Conservation (phyloP, 768 basidiomycete genomes). For the Suillus lakei region DNA sequence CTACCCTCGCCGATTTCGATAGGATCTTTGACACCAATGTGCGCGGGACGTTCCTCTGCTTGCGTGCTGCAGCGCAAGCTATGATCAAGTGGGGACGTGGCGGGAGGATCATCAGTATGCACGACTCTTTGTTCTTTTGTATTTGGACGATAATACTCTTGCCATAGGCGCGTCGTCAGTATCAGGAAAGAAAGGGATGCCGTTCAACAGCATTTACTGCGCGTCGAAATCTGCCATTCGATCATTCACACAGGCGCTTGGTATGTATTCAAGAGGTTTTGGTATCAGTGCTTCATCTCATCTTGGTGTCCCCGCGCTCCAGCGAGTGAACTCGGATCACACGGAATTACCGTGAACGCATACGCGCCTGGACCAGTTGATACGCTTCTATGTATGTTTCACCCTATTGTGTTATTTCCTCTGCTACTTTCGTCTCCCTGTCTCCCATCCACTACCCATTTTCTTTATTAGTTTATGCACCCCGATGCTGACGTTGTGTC, state of each 20-base stretch:
- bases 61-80: conserved; percentile 43
- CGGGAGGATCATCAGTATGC: conserved; percentile 42
- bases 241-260: conserved; percentile 36
- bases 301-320: neutral
- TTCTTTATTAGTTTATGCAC: neutral
- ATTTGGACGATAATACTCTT: neutral
- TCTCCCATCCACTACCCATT: neutral
- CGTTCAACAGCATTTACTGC: conserved; percentile 25
- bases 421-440: neutral
- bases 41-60: conserved; percentile 44
- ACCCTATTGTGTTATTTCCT: neutral
- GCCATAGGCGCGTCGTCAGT: conserved; percentile 35
- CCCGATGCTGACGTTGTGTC: neutral
- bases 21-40: conserved; percentile 38
- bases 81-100: conserved; percentile 51
- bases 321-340: conserved; percentile 28
- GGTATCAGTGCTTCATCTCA: neutral
- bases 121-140: neutral
- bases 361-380: conserved; percentile 1
- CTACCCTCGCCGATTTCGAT: conserved; percentile 36
- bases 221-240: conserved; percentile 42
- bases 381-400: neutral
- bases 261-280: neutral
- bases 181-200: conserved; percentile 12
- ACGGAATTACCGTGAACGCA: conserved; percentile 24